phyloP scores from a whole-genome alignment of 768 basidiomycete species.

The Mycena metata region DNA sequence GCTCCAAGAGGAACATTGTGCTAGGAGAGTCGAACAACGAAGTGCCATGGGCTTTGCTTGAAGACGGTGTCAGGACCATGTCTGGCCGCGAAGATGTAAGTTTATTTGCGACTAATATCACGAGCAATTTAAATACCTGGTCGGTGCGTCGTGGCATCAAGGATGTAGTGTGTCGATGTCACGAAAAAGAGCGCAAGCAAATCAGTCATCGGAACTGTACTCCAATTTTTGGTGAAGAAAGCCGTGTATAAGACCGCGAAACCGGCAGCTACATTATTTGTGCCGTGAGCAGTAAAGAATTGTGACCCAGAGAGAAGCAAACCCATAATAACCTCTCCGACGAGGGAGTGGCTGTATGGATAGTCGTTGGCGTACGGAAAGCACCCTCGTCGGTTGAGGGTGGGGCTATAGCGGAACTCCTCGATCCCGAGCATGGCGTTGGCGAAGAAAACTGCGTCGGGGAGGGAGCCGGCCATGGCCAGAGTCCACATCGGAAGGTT shows the following conservation, averaged over 20 bases:
- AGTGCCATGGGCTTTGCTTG: slow-evolving; percentile 24
- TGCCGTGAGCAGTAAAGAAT: slow-evolving; percentile 23
- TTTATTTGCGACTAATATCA: slow-evolving; percentile 23
- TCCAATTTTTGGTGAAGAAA: slow-evolving; percentile 23
- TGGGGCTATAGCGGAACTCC: slow-evolving; percentile 26
- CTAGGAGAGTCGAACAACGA: slow-evolving; percentile 22
- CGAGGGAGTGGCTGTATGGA: slow-evolving; percentile 25
- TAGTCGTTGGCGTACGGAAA: slow-evolving; percentile 23
- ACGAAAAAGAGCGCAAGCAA: slow-evolving; percentile 24
- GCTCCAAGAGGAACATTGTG: slow-evolving; percentile 23
- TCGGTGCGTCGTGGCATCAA: slow-evolving; percentile 23
- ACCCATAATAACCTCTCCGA: slow-evolving; percentile 23
- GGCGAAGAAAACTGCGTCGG: slow-evolving; percentile 20
- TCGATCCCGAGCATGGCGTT: slow-evolving; percentile 23
- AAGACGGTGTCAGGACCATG: slow-evolving; percentile 24
- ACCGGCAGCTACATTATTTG: slow-evolving; percentile 23
- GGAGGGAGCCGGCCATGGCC: slow-evolving; percentile 22
- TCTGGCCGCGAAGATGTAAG: slow-evolving; percentile 17
- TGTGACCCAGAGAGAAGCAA: slow-evolving; percentile 20
- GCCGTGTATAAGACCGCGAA: slow-evolving; percentile 24
- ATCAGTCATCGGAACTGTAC: slow-evolving; percentile 23
- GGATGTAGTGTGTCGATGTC: slow-evolving; percentile 24
- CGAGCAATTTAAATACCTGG: slow-evolving; percentile 23
- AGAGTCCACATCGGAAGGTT: slow-evolving; percentile 20
- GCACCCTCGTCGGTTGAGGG: slow-evolving; percentile 19